Base-by-base conservation (phyloP, 148 eudicot species). In the Fagopyrum tataricum region DNA sequence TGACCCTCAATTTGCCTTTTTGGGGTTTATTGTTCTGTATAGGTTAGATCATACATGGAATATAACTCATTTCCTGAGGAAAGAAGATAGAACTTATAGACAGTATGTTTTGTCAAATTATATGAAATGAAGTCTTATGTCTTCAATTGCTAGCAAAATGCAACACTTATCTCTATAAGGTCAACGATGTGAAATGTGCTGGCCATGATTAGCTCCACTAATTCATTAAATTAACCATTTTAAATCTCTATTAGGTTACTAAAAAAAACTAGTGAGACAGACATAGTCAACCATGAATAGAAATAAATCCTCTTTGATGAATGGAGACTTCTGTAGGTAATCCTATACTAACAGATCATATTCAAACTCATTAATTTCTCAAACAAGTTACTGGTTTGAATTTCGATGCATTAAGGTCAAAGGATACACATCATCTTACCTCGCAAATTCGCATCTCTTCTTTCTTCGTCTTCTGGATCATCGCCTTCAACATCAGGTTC, bases 11-110 rank as follows among this genome's bases (percentile, higher is more conserved):
- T 77, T 82, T 70, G 67, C 71, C 79, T 73, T 75, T 43, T 77
- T 80, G 66, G 80, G 37, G 37, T 31, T 31, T 31, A 81, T 71
- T 81, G 67, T 86, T 72, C 79, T 67, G 75, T 72, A 74, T 79
- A 76, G 76, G 84, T 12, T 20, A 68, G n/a, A 39, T 48, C 24
- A 72, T 72, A 41, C 75, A 51, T 18, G 55, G 23, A 17, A 46
- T 3, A 20, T 47, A 62, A 72, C 18, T 39, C 42, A 31, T 31
- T 31, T 31, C 37, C 37, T 31, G 37, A 31, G 37, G 37, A 31
- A 31, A 31, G 37, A 31, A 31, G n/a, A 46, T 3, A 20, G 39
- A 62, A 72, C 18, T 39, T 26, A 76, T 56, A 76, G 59, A 64
- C 52, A 70, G 20, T 59, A 68, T 69, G 59, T 37, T 42, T 42